Evolutionary conservation across 2,329 filamentous ascomycete species (phyloP).

Genomic region (Bipolaris bicolor): DNA sequence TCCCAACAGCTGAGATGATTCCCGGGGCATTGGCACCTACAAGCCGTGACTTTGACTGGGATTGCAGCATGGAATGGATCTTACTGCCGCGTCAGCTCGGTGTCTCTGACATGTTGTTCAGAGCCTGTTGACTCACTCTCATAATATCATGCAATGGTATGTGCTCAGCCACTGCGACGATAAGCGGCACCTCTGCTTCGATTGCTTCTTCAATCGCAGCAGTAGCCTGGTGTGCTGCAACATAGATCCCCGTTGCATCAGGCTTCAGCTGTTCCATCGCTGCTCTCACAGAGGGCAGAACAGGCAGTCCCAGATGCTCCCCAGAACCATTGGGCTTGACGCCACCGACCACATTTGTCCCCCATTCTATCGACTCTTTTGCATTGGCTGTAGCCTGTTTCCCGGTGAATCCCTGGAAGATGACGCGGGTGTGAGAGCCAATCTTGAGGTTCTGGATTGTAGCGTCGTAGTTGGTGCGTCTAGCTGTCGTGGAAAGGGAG

Average conservation of each 20-base stretch:
- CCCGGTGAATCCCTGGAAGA: slow-evolving; percentile 76
- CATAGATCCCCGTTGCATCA: slow-evolving; percentile 80
- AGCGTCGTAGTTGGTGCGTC: slow-evolving; percentile 59
- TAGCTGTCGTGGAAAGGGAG: slow-evolving; percentile 38
- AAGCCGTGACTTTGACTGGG: slow-evolving; percentile 73
- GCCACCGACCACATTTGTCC: slow-evolving; percentile 80
- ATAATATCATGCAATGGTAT: slow-evolving; percentile 80
- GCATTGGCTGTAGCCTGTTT: slow-evolving; percentile 75
- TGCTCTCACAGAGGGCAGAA: slow-evolving; percentile 70
- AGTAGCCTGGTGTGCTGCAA: slow-evolving; percentile 75
- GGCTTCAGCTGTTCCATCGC: slow-evolving; percentile 74
- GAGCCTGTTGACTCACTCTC: slow-evolving; percentile 57
- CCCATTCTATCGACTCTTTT: slow-evolving; percentile 76
- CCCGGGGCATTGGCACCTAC: slow-evolving; percentile 84
- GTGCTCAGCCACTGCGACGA: slow-evolving; percentile 81
- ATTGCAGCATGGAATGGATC: slow-evolving; percentile 72
- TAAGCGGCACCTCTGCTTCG: slow-evolving; percentile 76
- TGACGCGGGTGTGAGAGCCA: slow-evolving; percentile 68
- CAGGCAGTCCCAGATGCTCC: slow-evolving; percentile 74
- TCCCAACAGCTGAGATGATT: slow-evolving; percentile 75
- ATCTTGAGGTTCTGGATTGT: slow-evolving; percentile 72
- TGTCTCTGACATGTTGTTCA: background rate
- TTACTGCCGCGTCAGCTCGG: slow-evolving; percentile 50
- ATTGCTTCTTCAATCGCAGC: slow-evolving; percentile 80
- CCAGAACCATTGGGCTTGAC: slow-evolving; percentile 73